A percentile compares a stretch with the other conserved stretches of the same genome.
These are phyloP conservation scores for Pythium phragmitis DNA, from an alignment of 352 stramenopile species.

Conservation along the genomic window DNA sequence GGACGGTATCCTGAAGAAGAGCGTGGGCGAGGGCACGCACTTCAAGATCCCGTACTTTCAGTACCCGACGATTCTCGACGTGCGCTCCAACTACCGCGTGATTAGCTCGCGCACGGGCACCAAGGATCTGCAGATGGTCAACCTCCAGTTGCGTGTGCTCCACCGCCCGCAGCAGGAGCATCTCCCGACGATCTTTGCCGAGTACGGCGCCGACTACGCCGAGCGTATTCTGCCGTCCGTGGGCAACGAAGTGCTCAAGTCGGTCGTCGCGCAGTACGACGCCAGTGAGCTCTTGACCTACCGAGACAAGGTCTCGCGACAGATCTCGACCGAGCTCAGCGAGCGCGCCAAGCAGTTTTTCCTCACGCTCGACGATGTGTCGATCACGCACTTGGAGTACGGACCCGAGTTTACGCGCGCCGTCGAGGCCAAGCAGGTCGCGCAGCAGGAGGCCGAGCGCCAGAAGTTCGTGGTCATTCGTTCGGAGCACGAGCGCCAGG, in stretches of 20 bases:
- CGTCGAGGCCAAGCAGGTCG: constrained; percentile 99
- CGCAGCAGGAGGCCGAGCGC: constrained; percentile 98
- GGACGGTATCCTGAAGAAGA: constrained; percentile 95
- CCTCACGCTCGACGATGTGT: constrained; percentile 99
- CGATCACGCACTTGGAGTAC: constrained; percentile 99
- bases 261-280: constrained; percentile 97
- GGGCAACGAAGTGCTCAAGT: constrained; percentile 95
- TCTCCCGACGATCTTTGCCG: constrained; percentile 95
- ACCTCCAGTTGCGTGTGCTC: constrained; percentile 98
- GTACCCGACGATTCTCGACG: constrained; percentile 98
- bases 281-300: constrained; percentile 99
- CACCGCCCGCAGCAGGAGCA: constrained; percentile 93
- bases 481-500: constrained; percentile 98
- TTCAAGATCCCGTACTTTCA: constrained; percentile 99
- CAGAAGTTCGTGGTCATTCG: constrained; percentile 99
- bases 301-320: constrained; percentile 96
- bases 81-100: constrained; percentile 96
- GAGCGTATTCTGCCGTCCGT: constrained; percentile 99
- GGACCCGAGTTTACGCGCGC: constrained; percentile 98
- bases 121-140: constrained; percentile 99
- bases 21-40: constrained; percentile 97
- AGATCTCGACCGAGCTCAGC: constrained; percentile 97
- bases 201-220: constrained; percentile 97
- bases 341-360: constrained; percentile 97
- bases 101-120: constrained; percentile 97